These are phyloP conservation scores for Neurospora sp. DNA, from an alignment of 2,329 filamentous ascomycete species.

Conservation along the genomic window DNA sequence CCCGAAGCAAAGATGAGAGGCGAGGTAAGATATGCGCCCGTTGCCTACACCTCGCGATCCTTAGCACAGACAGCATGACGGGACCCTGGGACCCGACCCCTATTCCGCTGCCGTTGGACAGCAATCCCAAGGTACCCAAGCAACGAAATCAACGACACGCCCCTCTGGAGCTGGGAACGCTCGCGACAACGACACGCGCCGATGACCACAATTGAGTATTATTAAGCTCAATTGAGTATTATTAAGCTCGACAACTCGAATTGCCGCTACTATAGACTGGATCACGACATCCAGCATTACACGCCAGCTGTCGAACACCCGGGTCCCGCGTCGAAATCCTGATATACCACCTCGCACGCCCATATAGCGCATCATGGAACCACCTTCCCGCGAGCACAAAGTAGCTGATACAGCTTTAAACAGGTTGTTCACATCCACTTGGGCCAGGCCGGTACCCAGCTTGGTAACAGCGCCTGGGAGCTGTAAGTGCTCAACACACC, in stretches of 20 bases:
- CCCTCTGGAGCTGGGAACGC: not conserved
- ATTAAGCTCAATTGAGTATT: not conserved
- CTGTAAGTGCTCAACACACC: constrained; percentile 42
- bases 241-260: not conserved
- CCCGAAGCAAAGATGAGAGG: constrained; percentile 20
- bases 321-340: not conserved
- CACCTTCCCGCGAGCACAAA: not conserved
- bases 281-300: not conserved
- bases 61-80: not conserved
- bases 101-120: not conserved
- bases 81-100: not conserved
- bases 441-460: constrained; percentile 63
- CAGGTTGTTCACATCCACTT: constrained; percentile 56
- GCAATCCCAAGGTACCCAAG: not conserved
- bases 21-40: constrained; percentile 19
- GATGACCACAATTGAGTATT: not conserved
- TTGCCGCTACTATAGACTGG: not conserved
- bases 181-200: not conserved
- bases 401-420: constrained; percentile 7
- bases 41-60: constrained; percentile 1
- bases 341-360: not conserved
- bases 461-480: constrained; percentile 68
- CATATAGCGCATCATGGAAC: constrained; percentile 1
- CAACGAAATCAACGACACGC: not conserved
- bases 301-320: not conserved